Percentiles rank a stretch among this genome's conserved stretches.
Evolutionary conservation across 495 filamentous ascomycete species (phyloP).

Genomic region (Margaritispora aquatica): DNA sequence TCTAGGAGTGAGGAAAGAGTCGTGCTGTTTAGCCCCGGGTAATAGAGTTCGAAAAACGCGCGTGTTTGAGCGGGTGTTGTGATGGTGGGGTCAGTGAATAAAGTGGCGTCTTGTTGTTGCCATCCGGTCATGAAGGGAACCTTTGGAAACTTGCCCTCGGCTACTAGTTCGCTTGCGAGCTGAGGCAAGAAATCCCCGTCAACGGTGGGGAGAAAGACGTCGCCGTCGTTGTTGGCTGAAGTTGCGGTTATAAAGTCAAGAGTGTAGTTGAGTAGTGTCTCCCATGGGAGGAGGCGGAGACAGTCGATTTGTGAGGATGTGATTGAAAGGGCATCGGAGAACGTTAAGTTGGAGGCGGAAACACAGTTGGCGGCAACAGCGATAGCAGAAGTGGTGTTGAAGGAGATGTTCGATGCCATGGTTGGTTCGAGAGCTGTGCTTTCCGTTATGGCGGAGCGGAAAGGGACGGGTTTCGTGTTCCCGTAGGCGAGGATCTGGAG

Average conservation of each 20-base stretch:
- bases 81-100: conserved; percentile 40
- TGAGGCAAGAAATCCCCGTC: conserved; percentile 44
- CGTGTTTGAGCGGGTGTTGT: conserved; percentile 30
- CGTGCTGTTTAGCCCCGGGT: conserved; percentile 16
- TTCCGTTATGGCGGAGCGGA: conserved; percentile 3
- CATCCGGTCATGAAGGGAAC: conserved; percentile 53
- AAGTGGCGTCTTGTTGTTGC: conserved; percentile 51
- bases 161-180: conserved; percentile 35
- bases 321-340: conserved; percentile 27
- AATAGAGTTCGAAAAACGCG: conserved; percentile 25
- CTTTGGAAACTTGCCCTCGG: conserved; percentile 41
- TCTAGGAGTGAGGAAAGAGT: conserved; percentile 23
- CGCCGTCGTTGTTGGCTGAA: conserved; percentile 50
- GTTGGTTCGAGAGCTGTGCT: conserved; percentile 37
- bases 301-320: conserved; percentile 51
- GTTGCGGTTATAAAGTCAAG: conserved; percentile 54
- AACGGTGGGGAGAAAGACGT: conserved; percentile 56
- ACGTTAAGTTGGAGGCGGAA: too few relatives aligned
- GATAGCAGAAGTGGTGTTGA: conserved; percentile 54
- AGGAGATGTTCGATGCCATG: conserved; percentile 54
- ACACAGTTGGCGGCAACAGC: conserved; percentile 55
- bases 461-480: conserved; percentile 35
- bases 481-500: conserved; percentile 58
- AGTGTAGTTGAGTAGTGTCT: conserved; percentile 51
- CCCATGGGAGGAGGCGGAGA: conserved; percentile 53